Conservation (phyloP, 2,329 filamentous ascomycete species). For the Westerdykella ornata region DNA sequence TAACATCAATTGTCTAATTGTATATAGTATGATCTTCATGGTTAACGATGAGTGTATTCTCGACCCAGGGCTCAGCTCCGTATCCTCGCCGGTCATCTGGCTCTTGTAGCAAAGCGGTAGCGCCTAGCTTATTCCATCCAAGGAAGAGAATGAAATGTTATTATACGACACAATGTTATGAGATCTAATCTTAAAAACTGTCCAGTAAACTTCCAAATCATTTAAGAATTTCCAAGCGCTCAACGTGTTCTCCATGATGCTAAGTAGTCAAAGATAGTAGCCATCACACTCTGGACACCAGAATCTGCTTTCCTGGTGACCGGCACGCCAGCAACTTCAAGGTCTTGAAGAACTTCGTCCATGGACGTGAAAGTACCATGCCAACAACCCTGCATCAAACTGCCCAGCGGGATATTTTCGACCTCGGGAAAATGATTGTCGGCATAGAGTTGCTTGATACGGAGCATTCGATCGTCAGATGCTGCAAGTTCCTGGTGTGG, state of each 20-base stretch:
- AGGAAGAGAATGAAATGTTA: not conserved
- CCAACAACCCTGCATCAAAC: constrained; percentile 8
- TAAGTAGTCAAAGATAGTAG: not conserved
- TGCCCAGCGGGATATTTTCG: constrained; percentile 4
- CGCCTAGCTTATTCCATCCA: not conserved
- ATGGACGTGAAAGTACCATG: constrained; percentile 8
- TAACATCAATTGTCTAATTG: not conserved
- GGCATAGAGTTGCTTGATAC: constrained; percentile 7
- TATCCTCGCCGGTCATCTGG: not conserved
- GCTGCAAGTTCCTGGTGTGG: constrained; percentile 6
- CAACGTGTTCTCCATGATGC: not conserved
- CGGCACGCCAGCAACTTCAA: constrained; percentile 1
- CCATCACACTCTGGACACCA: not conserved
- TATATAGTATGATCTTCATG: not conserved
- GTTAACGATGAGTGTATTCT: too few species aligned
- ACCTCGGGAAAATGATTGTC: constrained; percentile 8
- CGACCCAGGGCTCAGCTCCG: too few species aligned
- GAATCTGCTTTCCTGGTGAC: not conserved
- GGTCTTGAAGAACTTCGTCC: constrained; percentile 7
- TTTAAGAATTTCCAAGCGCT: not conserved
- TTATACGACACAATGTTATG: too few species aligned
- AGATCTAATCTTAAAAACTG: not conserved
- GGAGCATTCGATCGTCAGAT: constrained; percentile 4
- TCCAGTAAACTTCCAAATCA: not conserved
- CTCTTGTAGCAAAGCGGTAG: not conserved